Base-by-base conservation (phyloP, 768 basidiomycete species). In the Pisolithus orientalis region DNA sequence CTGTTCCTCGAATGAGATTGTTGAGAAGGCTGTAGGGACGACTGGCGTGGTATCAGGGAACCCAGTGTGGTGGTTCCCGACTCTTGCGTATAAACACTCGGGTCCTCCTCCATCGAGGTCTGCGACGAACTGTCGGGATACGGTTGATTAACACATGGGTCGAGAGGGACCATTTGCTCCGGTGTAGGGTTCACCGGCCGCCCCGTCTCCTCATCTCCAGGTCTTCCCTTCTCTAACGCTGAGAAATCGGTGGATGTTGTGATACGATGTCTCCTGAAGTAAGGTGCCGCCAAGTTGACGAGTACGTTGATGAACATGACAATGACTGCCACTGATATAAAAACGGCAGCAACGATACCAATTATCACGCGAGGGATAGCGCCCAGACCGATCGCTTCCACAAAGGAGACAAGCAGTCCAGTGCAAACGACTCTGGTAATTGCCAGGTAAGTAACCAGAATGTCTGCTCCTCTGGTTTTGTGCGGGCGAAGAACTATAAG, bases 321-420 rank as follows among this genome's bases (percentile, higher is more conserved):
- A 44, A 94, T 54, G 29, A 88, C 76, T 0, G 88, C 78, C 38
- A 90, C 69, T 13, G 86, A 85, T 64, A 82, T 86, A 37, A 92
- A 74, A 31, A 87, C 80, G 11, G 84, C 81, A 38, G 82, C 75
- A 55, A 91, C 77, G 52, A 88, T 76, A 21, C 91, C 92, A 51
- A 96, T 84, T 32, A 80, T 84, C 2, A 89, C 86, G 17, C 92
- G 80, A 1, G 88, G 84, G 59, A 95, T 95, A 39, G 92, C 75
- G 16, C 75, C 69, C 32, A 94, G 76, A 6, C 74, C 66, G 25
- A 93, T 62, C 8, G 68, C 71, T 56, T 88, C 77, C 44, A 91
- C 70, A 66, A 94, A 96, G 0, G 89, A 81, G 55, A 95, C 78
- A 72, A 89, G 71, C 21, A 92, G 64, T 6, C 82, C 85, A 27